phyloP scores from a whole-genome alignment of 257 asterid species.

The Przewalskia tangutica region DNA sequence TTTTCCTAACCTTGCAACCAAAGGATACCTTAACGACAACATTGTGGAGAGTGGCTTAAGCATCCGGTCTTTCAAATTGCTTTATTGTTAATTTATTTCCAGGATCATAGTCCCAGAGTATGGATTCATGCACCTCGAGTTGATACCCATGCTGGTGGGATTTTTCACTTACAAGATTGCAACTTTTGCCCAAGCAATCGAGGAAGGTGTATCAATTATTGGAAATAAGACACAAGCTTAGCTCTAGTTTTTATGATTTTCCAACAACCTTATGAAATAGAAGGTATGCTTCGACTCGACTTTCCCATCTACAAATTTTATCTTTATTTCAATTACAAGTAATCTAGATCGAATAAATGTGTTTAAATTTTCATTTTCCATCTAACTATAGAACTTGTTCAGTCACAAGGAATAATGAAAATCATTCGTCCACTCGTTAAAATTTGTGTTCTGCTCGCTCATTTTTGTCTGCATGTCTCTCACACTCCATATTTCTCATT shows the following conservation, averaged over 20 bases:
- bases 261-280: background rate
- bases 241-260: background rate
- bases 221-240: constrained; percentile 31
- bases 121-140: constrained; percentile 66
- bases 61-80: background rate
- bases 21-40: background rate
- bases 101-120: constrained; percentile 86
- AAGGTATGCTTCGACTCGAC: background rate
- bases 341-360: background rate
- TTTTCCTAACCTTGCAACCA: background rate
- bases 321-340: background rate
- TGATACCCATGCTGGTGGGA: constrained; percentile 90
- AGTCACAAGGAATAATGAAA: background rate
- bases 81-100: background rate
- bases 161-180: constrained; percentile 93
- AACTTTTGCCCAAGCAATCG: constrained; percentile 62
- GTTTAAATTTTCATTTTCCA: background rate
- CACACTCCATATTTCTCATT: background rate
- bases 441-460: too few species aligned
- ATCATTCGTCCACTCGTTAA: too few species aligned
- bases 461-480: background rate
- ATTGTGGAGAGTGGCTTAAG: background rate
- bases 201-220: constrained; percentile 38
- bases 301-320: background rate
- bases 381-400: background rate